A percentile compares a stretch with the other conserved stretches of the same genome.
phyloP scores from a whole-genome alignment of 306 rosid species.

The Morella rubra region DNA sequence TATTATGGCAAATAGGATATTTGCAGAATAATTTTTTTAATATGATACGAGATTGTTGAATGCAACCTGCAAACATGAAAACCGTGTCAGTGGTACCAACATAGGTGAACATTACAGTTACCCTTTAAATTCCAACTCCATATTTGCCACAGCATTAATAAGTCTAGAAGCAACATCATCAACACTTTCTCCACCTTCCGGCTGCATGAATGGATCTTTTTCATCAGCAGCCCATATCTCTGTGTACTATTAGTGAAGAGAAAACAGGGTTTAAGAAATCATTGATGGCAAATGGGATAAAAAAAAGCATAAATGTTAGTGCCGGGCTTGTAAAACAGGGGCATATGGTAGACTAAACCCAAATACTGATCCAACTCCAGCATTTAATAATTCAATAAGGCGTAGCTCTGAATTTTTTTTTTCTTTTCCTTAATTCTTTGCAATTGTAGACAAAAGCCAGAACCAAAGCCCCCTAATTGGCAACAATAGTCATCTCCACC shows the following conservation, averaged over 20 bases:
- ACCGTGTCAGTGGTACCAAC: background rate
- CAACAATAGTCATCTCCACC: background rate
- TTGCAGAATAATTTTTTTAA: background rate
- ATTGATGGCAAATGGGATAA: slow-evolving; percentile 9
- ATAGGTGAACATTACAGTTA: slow-evolving; percentile 8
- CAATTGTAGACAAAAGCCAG: background rate
- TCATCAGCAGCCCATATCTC: slow-evolving; percentile 76
- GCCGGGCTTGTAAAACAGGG: slow-evolving; percentile 3
- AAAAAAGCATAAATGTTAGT: slow-evolving; percentile 8
- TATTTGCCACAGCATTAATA: slow-evolving; percentile 46
- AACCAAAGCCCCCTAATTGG: background rate
- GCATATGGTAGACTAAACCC: slow-evolving; percentile 1
- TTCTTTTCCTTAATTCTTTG: background rate
- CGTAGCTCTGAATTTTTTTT: too few species aligned
- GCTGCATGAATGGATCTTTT: slow-evolving; percentile 66
- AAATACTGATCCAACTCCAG: slow-evolving; percentile 2
- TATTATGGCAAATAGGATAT: background rate
- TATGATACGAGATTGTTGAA: background rate
- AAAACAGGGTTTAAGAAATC: slow-evolving; percentile 18
- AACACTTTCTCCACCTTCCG: slow-evolving; percentile 91
- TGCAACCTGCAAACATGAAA: background rate
- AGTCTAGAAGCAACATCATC: slow-evolving; percentile 81
- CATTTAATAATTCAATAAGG: background rate
- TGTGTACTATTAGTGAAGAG: slow-evolving; percentile 44
- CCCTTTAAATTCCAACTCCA: slow-evolving; percentile 81